Conservation (phyloP, 805 yeast genomes). For the Starmerella asiatica region DNA sequence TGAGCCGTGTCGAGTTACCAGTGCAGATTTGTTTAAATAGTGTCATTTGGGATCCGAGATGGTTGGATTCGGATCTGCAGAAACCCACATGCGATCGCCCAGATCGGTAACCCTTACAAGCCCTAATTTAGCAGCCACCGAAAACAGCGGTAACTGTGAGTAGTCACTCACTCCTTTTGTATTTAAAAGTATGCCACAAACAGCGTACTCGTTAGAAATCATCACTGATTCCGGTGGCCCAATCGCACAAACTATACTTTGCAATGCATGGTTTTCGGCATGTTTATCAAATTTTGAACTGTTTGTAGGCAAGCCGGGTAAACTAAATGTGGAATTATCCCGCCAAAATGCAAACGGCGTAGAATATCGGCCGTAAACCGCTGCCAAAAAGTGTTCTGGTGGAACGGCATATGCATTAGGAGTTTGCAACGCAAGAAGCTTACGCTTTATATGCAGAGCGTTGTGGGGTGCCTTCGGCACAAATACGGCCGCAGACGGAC, state of each 20-base stretch:
- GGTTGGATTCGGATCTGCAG: neutral
- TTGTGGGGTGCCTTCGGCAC: constrained; percentile 2
- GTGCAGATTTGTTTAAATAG: no score
- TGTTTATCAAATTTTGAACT: neutral
- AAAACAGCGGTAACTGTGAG: constrained; percentile 2
- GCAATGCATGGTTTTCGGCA: no score
- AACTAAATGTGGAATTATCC: neutral
- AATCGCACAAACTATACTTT: constrained; percentile 10
- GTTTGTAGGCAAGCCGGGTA: neutral
- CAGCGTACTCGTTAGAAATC: constrained; percentile 7
- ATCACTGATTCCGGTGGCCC: constrained; percentile 8
- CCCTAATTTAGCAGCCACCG: constrained; percentile 13
- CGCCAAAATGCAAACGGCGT: constrained; percentile 16
- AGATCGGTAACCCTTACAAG: constrained; percentile 9
- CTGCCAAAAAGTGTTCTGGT: constrained; percentile 10
- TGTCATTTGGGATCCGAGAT: no score
- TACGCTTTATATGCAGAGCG: constrained; percentile 7
- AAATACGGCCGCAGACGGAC: constrained; percentile 6
- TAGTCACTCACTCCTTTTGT: neutral
- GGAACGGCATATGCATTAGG: constrained; percentile 6
- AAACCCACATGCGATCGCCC: constrained; percentile 6
- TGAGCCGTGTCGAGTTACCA: no score
- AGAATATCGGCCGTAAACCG: constrained; percentile 4
- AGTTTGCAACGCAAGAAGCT: constrained; percentile 9
- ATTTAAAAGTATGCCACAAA: constrained; percentile 8